Conservation (phyloP, 176 grass and related monocot species). For the Aegilops tauschii region DNA sequence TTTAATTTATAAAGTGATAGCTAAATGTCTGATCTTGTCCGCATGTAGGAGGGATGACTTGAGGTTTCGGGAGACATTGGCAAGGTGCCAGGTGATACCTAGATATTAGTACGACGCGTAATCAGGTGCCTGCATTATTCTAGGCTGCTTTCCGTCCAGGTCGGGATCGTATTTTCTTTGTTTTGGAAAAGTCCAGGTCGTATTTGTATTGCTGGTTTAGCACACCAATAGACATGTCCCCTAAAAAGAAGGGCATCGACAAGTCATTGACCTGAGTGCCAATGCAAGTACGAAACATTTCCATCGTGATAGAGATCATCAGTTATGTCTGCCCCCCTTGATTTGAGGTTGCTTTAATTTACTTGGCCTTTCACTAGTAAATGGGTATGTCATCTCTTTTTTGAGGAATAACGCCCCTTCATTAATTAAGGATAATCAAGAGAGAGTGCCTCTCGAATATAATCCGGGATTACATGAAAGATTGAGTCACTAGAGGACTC, state of each 20-base stretch:
- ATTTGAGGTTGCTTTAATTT: not conserved
- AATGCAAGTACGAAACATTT: not conserved
- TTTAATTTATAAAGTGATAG: no score
- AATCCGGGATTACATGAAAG: no score
- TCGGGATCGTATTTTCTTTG: no score
- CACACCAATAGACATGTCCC: not conserved
- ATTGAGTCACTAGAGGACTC: no score
- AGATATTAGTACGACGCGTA: not conserved
- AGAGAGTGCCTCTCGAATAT: no score
- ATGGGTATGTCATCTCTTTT: no score
- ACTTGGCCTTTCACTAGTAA: no score
- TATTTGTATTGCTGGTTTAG: not conserved
- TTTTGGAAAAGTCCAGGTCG: no score
- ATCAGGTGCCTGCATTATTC: not conserved
- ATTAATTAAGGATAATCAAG: no score
- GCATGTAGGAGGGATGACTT: not conserved
- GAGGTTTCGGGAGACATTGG: not conserved
- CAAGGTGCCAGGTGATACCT: not conserved
- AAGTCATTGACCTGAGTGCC: not conserved
- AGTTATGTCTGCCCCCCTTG: not conserved
- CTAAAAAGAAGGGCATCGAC: not conserved
- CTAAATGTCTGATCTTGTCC: not conserved
- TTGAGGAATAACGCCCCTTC: no score
- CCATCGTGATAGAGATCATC: not conserved
- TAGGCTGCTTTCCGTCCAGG: not conserved